Percentiles rank a stretch among this genome's conserved stretches.
phyloP scores from a whole-genome alignment of 805 yeast genomes.

The Starmerella etchellsii region DNA sequence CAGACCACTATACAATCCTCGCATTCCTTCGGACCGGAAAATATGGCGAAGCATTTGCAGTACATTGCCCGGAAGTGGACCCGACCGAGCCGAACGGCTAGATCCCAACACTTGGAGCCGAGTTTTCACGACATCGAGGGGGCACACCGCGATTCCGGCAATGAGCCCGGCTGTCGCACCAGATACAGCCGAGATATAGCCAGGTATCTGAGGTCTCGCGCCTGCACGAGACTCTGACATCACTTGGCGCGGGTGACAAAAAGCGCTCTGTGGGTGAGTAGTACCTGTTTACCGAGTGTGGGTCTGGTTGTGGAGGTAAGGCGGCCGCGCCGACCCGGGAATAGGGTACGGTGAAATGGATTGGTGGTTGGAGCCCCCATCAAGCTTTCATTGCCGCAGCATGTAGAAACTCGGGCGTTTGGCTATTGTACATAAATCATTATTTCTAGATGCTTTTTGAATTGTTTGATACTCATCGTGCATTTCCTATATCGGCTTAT shows the following conservation, averaged over 20 bases:
- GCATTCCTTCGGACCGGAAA: constrained; percentile 59
- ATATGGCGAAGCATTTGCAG: constrained; percentile 53
- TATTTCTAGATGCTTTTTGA: no score
- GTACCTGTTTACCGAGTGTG: no score
- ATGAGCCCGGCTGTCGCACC: constrained; percentile 93
- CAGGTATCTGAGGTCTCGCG: constrained; percentile 4
- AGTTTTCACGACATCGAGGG: constrained; percentile 91
- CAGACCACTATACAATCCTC: constrained; percentile 80
- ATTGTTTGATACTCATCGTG: no score
- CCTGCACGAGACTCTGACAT: background rate
- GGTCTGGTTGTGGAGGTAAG: no score
- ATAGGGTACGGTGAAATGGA: no score
- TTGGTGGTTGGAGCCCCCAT: no score
- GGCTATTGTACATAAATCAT: no score
- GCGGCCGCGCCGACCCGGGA: no score
- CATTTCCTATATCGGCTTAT: no score
- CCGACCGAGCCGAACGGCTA: background rate
- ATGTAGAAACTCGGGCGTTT: no score
- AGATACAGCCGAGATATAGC: constrained; percentile 52
- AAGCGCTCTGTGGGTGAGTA: background rate
- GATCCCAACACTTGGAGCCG: constrained; percentile 81
- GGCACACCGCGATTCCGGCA: constrained; percentile 85
- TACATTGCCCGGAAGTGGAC: constrained; percentile 9
- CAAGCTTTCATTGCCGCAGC: no score
- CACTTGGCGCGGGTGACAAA: no score